Evolutionary conservation across 2,329 filamentous ascomycete species (phyloP).

Genomic region (Clarireedia paspali): DNA sequence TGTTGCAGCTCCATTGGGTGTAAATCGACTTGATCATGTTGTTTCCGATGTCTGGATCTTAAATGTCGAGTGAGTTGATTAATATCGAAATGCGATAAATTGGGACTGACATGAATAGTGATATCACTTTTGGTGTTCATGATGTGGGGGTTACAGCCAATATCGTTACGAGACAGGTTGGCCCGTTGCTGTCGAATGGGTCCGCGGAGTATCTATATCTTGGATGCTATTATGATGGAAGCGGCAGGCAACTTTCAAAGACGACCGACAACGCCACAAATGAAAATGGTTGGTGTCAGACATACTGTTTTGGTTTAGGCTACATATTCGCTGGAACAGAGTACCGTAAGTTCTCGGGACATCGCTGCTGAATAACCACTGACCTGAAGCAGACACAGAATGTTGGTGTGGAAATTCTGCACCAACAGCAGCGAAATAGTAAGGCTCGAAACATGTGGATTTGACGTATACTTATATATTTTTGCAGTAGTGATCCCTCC

Average conservation of each 20-base stretch:
- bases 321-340: slow-evolving; percentile 30
- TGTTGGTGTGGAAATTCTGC: slow-evolving; percentile 11
- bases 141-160: slow-evolving; percentile 22
- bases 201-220: slow-evolving; percentile 6
- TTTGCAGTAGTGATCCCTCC: slow-evolving; percentile 16
- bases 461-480: slow-evolving; percentile 1
- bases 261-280: slow-evolving; percentile 17
- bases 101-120: slow-evolving; percentile 10
- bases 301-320: slow-evolving; percentile 27
- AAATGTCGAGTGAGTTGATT: slow-evolving; percentile 25
- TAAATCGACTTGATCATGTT: slow-evolving; percentile 19
- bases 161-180: not conserved
- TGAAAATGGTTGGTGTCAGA: slow-evolving; percentile 24
- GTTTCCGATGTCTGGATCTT: slow-evolving; percentile 30
- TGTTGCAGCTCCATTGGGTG: slow-evolving; percentile 18
- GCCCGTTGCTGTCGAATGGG: slow-evolving; percentile 1
- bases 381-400: not conserved
- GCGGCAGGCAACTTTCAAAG: not conserved
- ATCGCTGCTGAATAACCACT: not conserved
- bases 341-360: not conserved
- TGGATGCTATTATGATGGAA: slow-evolving; percentile 7
- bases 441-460: not conserved
- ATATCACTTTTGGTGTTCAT: slow-evolving; percentile 31
- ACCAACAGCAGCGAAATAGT: slow-evolving; percentile 19
- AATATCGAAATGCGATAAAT: not conserved